A percentile compares a stretch with the other conserved stretches of the same genome.
Conservation (phyloP, 805 yeast genomes). For the Candida morakotiae region DNA sequence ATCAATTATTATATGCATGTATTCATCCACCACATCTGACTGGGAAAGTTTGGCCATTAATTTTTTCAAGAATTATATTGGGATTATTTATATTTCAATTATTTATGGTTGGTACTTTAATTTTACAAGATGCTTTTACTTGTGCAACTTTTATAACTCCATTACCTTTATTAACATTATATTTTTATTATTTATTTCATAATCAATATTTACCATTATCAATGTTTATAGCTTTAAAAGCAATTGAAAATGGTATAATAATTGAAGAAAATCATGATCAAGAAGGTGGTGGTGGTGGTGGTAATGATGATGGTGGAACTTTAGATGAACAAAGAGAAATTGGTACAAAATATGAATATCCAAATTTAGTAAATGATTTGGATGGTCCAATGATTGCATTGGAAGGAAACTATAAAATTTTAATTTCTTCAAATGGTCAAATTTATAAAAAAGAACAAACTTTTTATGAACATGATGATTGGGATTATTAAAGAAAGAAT, state of each 20-base stretch:
- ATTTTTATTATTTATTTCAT: conserved; percentile 76
- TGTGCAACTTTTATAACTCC: conserved; percentile 73
- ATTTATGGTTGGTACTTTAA: conserved; percentile 89
- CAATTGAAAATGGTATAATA: conserved; percentile 50
- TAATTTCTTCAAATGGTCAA: conserved; percentile 26
- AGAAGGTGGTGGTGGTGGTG: conserved; percentile 14
- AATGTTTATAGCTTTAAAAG: conserved; percentile 80
- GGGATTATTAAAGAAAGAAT: conserved; percentile 9
- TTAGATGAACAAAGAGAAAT: conserved; percentile 76
- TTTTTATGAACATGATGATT: conserved; percentile 5
- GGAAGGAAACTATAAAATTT: conserved; percentile 43
- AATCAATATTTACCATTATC: conserved; percentile 76
- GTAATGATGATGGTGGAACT: conserved; percentile 40
- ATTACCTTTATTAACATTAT: conserved; percentile 64
- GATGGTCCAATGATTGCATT: conserved; percentile 85
- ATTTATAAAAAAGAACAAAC: conserved; percentile 9
- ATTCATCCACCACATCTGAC: conserved; percentile 96
- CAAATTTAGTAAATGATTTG: conserved; percentile 60
- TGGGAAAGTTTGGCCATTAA: conserved; percentile 93
- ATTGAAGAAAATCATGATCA: conserved; percentile 10
- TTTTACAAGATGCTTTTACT: conserved; percentile 73
- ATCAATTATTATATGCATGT: conserved; percentile 83
- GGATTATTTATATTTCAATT: conserved; percentile 84
- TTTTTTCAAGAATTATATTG: conserved; percentile 74
- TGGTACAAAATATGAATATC: conserved; percentile 72